Evolutionary conservation across 805 yeast genomes (phyloP), one percentile per base, ranked within the genome.

Genomic region (Candida railenensis): DNA sequence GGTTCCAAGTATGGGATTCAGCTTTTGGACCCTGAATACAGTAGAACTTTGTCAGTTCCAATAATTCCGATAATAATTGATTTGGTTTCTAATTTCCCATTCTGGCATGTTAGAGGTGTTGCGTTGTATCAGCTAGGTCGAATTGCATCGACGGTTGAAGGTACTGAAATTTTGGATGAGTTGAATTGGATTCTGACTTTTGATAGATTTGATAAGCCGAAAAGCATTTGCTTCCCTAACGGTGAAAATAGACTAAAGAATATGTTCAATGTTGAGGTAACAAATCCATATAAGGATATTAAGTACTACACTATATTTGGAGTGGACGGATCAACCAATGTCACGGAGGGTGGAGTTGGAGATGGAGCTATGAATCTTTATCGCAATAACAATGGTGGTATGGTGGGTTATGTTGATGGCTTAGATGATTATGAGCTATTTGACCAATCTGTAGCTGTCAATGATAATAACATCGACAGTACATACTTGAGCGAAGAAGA

Each of bases 81-180:
- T 5, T 47, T 63, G 20, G 71, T 69, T 43, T 45, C 62, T n/a
- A 43, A 45, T 8, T 67, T 71, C 21, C 56, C 66, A 4, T 57
- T 63, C 18, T 78, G 86, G 73, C 81, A 83, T 43, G 58, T 92
- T 22, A 77, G 84, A 48, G 94, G 94, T 1, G 78, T 89, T 1
- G 87, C 96, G 9, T 87, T 86, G 54, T 87, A 79, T 54, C 87
- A 81, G 0, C 65, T 92, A 30, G 96, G 97, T 0, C 71, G 88
- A 52, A 71, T 90, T 21, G 73, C 94, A 0, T 74, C 75, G 19
- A 88, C 96, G 0, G 70, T 68, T 14, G 89, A 88, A 56, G 98
- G 98, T 0, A 75, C 83, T 19, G 97, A 91, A 58, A 81, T 90
- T 14, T 67, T 91, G 46, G 96, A 89, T 58, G 96, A 89, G 54